Percentiles rank a stretch among this genome's conserved stretches.
phyloP scores from a whole-genome alignment of 345 rosid genomes.

The Pelargonium nanum region DNA sequence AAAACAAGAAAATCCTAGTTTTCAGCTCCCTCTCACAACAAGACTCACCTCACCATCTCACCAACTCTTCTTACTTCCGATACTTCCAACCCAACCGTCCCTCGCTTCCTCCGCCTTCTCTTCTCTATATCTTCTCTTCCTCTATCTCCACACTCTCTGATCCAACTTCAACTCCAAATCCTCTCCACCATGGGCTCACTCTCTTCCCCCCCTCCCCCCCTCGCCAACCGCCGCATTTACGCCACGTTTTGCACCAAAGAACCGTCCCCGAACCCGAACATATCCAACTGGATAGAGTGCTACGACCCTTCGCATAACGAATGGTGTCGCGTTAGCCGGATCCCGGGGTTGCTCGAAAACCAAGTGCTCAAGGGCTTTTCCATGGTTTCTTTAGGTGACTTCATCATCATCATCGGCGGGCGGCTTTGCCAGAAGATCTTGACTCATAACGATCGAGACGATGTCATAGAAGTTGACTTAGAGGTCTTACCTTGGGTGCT shows the following conservation, averaged over 20 bases:
- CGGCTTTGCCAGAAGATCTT: slow-evolving; percentile 18
- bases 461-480: slow-evolving; percentile 8
- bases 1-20: not conserved
- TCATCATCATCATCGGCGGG: slow-evolving; percentile 39
- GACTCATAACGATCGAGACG: slow-evolving; percentile 2
- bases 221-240: slow-evolving; percentile 10
- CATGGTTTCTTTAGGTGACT: slow-evolving; percentile 27
- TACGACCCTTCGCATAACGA: slow-evolving; percentile 27
- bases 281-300: slow-evolving; percentile 34
- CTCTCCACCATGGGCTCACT: slow-evolving; percentile 26
- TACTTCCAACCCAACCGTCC: not conserved
- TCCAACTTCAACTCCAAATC: not conserved
- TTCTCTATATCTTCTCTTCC: not conserved
- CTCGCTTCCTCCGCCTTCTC: not conserved
- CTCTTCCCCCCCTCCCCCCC: slow-evolving; percentile 7
- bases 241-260: slow-evolving; percentile 28
- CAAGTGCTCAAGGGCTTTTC: slow-evolving; percentile 39
- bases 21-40: not conserved
- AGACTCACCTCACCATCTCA: too few relatives aligned
- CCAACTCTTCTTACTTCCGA: too few relatives aligned
- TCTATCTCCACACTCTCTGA: not conserved
- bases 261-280: not conserved
- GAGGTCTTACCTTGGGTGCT: slow-evolving; percentile 18
- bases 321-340: slow-evolving; percentile 28
- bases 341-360: slow-evolving; percentile 21